These are phyloP conservation scores for Ophiocordyceps sinensis DNA, from an alignment of 2,329 filamentous ascomycete species.

Conservation along the genomic window DNA sequence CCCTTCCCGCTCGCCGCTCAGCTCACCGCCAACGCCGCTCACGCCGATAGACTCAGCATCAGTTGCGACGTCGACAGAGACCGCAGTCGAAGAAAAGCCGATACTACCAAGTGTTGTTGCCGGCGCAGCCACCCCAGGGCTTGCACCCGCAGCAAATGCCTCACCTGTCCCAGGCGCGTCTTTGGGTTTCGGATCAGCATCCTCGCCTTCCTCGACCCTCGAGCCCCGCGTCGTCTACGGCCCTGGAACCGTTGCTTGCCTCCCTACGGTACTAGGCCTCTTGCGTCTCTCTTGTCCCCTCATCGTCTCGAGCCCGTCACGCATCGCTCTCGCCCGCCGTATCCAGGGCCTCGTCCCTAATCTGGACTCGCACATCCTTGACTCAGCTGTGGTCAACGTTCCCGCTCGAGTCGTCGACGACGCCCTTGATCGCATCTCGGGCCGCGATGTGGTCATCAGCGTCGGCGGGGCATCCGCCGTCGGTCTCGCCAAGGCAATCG, in stretches of 20 bases:
- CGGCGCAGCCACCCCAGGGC: neutral
- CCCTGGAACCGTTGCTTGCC: constrained; percentile 14
- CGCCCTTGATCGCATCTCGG: constrained; percentile 13
- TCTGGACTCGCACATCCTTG: constrained; percentile 16
- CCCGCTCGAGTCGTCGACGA: constrained; percentile 13
- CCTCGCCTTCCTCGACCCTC: constrained; percentile 5
- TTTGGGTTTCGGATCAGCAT: neutral
- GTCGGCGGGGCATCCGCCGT: constrained; percentile 50
- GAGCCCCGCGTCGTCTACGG: constrained; percentile 22
- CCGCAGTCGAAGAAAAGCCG: neutral
- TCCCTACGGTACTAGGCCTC: constrained; percentile 18
- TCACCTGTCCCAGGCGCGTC: neutral
- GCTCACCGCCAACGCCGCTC: neutral
- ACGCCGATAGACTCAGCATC: neutral
- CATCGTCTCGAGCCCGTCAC: constrained; percentile 23
- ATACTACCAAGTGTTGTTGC: neutral
- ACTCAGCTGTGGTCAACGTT: constrained; percentile 16
- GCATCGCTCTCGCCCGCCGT: constrained; percentile 16
- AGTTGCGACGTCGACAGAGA: neutral
- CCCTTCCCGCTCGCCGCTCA: neutral
- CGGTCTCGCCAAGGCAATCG: constrained; percentile 41
- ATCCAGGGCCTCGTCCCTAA: constrained; percentile 20
- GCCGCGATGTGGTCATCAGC: constrained; percentile 42
- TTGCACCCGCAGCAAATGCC: neutral
- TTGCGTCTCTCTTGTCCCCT: constrained; percentile 18